These are phyloP conservation scores for Apiospora koreana DNA, from an alignment of 2,329 filamentous ascomycete species.

Conservation along the genomic window DNA sequence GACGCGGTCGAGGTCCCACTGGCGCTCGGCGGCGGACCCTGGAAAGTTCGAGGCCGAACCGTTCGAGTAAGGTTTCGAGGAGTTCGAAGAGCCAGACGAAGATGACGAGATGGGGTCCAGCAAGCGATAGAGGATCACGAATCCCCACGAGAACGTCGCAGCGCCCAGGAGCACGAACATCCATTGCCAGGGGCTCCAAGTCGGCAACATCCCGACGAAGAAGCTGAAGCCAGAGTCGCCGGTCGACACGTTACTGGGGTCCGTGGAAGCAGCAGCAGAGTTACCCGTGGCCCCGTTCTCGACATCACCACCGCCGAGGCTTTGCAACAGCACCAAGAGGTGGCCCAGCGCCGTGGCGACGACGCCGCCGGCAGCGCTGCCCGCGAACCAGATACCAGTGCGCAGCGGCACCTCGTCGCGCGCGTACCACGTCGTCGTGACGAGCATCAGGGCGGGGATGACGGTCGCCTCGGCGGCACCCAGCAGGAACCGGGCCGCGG, in stretches of 20 bases:
- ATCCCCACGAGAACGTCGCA: conserved; percentile 51
- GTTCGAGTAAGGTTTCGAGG: too few relatives aligned
- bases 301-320: conserved; percentile 37
- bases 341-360: conserved; percentile 52
- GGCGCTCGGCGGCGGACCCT: conserved; percentile 42
- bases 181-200: conserved; percentile 49
- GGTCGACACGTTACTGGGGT: neutral
- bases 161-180: conserved; percentile 59
- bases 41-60: conserved; percentile 27
- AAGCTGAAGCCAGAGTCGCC: neutral
- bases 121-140: conserved; percentile 48
- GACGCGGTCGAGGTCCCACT: conserved; percentile 47
- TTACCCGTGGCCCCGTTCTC: conserved; percentile 18
- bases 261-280: neutral
- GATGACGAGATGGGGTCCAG: conserved; percentile 57
- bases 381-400: conserved; percentile 58
- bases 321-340: conserved; percentile 48
- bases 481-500: conserved; percentile 52
- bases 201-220: neutral
- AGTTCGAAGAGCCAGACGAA: conserved; percentile 50
- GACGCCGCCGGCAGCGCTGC: conserved; percentile 50
- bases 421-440: conserved; percentile 58
- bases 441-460: conserved; percentile 55
- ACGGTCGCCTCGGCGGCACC: conserved; percentile 56
- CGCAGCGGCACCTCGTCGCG: conserved; percentile 56